Evolutionary conservation across 192 early-diverging fungal genomes (phyloP), one percentile per base, ranked within the genome.

Genomic region (Rhizoclosmatium globosum): DNA sequence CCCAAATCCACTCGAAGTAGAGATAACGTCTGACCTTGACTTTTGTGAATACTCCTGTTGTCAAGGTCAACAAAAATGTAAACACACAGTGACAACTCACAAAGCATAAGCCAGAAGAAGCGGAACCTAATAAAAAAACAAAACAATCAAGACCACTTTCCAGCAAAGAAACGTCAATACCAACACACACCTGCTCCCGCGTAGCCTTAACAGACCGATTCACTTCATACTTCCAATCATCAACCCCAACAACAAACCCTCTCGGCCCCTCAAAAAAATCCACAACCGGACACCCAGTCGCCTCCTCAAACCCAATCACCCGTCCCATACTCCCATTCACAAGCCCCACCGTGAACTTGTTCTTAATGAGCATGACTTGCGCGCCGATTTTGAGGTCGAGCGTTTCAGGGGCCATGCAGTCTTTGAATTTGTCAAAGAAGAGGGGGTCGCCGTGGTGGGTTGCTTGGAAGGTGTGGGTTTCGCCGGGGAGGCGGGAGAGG

Each of bases 311-410:
- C 31, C 58, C 77, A 46, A 78, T 42, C 42, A 87, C 84, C 11
- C 19, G 65, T 4, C 85, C 84, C 64, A 84, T 41, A 42, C 74
- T 76, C 15, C 87, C 87, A 68, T 89, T 89, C 67, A 85, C 84
- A n/a, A 89, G 83, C 4, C 47, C 31, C 41, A 45, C 77, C n/a
- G 44, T 47, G 43, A 74, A 57, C 46, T 83, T 43, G 74, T 89
- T 89, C 68, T 87, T 86, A 74, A 85, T 81, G 43, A 98, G 82
- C 93, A 95, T 96, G 1, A 98, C 96, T 77, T 97, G 96, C 2
- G 95, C 93, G 62, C 88, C 76, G 4, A 82, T 41, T 84, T 95
- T 95, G 31, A 98, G 81, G 61, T 89, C 85, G 4, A 98, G 84
- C 21, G 72, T 59, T 2, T 82, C 68, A 0, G 91, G 93, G 0